These are phyloP conservation scores for Oenanthe sinensis DNA, from an alignment of 129 eudicot genomes.

Conservation along the genomic window DNA sequence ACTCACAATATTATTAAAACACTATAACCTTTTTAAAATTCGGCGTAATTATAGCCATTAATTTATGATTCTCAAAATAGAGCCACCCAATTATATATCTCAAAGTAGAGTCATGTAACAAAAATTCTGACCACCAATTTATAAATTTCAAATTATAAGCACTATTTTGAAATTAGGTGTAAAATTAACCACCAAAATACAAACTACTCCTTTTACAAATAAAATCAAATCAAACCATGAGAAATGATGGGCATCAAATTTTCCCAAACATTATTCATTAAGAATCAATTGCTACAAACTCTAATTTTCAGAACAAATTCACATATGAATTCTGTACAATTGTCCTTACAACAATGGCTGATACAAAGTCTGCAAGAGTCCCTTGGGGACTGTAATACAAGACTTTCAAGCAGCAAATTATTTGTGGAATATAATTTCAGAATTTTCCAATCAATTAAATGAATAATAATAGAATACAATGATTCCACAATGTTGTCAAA, in stretches of 20 bases:
- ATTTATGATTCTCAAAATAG: too few relatives aligned
- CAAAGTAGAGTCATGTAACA: too few relatives aligned
- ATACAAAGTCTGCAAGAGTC: conserved; percentile 6
- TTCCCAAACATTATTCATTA: background rate
- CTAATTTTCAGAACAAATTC: background rate
- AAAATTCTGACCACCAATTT: too few relatives aligned
- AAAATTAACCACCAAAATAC: too few relatives aligned
- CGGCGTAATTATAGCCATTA: too few relatives aligned
- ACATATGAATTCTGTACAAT: background rate
- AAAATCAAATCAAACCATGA: too few relatives aligned
- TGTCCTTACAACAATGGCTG: conserved; percentile 7
- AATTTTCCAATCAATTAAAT: conserved; percentile 8
- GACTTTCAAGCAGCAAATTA: conserved; percentile 5
- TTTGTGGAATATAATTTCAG: background rate
- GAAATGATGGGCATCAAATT: too few relatives aligned
- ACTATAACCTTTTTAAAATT: too few relatives aligned
- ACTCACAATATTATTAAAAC: too few relatives aligned
- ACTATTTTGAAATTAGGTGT: too few relatives aligned
- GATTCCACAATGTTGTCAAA: conserved; percentile 19
- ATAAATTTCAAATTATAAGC: too few relatives aligned
- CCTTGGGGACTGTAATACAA: background rate
- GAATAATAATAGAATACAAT: background rate
- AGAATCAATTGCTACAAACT: background rate
- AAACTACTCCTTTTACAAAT: background rate
- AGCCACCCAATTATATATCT: too few relatives aligned